Evolutionary conservation across 345 rosid species (phyloP).

Genomic region (Durio zibethinus): DNA sequence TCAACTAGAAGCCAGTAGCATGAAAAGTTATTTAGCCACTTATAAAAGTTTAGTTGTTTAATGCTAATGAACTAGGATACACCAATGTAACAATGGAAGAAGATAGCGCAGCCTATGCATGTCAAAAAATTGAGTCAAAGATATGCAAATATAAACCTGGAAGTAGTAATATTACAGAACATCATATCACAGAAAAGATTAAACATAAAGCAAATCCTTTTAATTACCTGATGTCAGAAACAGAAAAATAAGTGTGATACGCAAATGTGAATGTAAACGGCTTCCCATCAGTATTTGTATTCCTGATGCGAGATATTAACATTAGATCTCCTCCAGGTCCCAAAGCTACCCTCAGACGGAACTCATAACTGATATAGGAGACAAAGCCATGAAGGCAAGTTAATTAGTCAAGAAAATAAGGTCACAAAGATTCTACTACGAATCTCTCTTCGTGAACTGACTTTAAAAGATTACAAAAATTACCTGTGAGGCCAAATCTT

Average conservation of each 20-base stretch:
- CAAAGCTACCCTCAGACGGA: slow-evolving; percentile 79
- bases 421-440: not conserved
- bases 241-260: slow-evolving; percentile 89
- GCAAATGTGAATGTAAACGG: slow-evolving; percentile 91
- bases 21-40: not conserved
- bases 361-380: slow-evolving; percentile 63
- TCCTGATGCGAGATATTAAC: slow-evolving; percentile 82
- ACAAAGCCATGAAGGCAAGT: not conserved
- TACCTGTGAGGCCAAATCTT: slow-evolving; percentile 84
- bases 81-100: not conserved
- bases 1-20: not conserved
- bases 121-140: too few species aligned
- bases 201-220: not conserved
- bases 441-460: not conserved
- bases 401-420: not conserved
- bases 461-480: slow-evolving; percentile 16
- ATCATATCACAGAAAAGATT: not conserved
- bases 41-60: not conserved
- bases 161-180: not conserved
- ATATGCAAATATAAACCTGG: not conserved
- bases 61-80: not conserved
- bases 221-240: slow-evolving; percentile 87
- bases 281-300: slow-evolving; percentile 77
- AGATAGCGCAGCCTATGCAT: not conserved
- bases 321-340: slow-evolving; percentile 74